Evolutionary conservation across 202 grass and related monocot genomes (phyloP).

Genomic region (Schoenoplectus tabernaemontani): DNA sequence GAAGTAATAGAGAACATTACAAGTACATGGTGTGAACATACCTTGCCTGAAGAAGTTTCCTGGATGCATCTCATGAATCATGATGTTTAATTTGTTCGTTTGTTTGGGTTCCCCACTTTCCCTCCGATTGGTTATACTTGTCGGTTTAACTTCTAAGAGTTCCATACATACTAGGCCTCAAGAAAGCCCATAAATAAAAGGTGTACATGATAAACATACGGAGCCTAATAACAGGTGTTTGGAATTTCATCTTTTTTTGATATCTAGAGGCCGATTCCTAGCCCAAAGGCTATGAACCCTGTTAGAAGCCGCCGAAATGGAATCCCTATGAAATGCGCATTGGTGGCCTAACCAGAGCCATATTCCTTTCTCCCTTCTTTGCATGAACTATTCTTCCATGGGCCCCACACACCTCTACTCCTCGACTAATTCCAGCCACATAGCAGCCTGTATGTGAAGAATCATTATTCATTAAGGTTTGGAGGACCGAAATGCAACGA

Average conservation of each 20-base stretch:
- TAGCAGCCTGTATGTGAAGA: background rate
- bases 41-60: too few relatives aligned
- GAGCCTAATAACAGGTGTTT: background rate
- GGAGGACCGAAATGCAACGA: background rate
- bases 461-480: too few relatives aligned
- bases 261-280: background rate
- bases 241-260: background rate
- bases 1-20: background rate
- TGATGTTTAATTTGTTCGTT: too few relatives aligned
- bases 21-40: too few relatives aligned
- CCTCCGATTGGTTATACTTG: too few relatives aligned
- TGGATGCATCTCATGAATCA: too few relatives aligned
- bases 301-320: background rate
- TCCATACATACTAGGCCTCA: background rate
- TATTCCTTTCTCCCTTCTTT: background rate
- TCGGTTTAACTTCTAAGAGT: too few relatives aligned
- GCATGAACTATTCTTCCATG: background rate
- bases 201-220: too few relatives aligned
- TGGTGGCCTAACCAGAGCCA: constrained; percentile 14
- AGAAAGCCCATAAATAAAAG: background rate
- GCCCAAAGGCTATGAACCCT: background rate
- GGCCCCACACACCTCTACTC: background rate
- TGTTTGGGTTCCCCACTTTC: too few relatives aligned
- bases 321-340: background rate
- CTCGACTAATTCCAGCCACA: background rate